These are phyloP conservation scores for Nemophila menziesii DNA, from an alignment of 257 asterid species.

Conservation along the genomic window DNA sequence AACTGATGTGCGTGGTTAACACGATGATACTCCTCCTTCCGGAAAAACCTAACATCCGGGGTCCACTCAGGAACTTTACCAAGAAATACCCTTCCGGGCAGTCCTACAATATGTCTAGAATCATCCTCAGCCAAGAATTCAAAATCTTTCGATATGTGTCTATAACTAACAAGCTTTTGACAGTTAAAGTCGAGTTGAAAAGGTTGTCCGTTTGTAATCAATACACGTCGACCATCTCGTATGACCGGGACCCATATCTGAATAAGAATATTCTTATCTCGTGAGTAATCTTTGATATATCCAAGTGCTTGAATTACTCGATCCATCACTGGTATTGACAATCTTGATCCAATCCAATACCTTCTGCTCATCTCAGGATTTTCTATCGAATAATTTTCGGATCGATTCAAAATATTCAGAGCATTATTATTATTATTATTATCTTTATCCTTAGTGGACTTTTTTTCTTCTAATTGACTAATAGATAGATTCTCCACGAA, in stretches of 20 bases:
- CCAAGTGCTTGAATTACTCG: conserved; percentile 51
- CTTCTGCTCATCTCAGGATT: conserved; percentile 28
- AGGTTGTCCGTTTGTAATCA: conserved; percentile 55
- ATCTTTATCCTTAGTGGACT: conserved; percentile 16
- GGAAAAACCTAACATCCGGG: conserved; percentile 73
- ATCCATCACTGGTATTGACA: conserved; percentile 56
- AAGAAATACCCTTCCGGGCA: conserved; percentile 83
- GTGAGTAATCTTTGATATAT: conserved; percentile 39
- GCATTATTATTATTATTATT: conserved; percentile 17
- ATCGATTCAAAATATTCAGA: conserved; percentile 12
- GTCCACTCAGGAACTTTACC: conserved; percentile 89
- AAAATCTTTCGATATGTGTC: conserved; percentile 57
- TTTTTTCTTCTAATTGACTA: conserved; percentile 28
- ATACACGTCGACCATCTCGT: conserved; percentile 52
- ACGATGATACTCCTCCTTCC: conserved; percentile 67
- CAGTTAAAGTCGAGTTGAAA: conserved; percentile 47
- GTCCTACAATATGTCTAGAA: conserved; percentile 46
- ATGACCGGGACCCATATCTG: conserved; percentile 86
- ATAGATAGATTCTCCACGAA: conserved; percentile 38
- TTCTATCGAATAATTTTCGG: conserved; percentile 20
- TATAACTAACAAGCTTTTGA: conserved; percentile 56
- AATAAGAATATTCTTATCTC: conserved; percentile 48
- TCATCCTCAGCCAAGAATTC: conserved; percentile 71
- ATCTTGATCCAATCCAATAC: conserved; percentile 67
- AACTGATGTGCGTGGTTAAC: conserved; percentile 59